Evolutionary conservation across 345 rosid species (phyloP).

Genomic region (Sonneratia alba): DNA sequence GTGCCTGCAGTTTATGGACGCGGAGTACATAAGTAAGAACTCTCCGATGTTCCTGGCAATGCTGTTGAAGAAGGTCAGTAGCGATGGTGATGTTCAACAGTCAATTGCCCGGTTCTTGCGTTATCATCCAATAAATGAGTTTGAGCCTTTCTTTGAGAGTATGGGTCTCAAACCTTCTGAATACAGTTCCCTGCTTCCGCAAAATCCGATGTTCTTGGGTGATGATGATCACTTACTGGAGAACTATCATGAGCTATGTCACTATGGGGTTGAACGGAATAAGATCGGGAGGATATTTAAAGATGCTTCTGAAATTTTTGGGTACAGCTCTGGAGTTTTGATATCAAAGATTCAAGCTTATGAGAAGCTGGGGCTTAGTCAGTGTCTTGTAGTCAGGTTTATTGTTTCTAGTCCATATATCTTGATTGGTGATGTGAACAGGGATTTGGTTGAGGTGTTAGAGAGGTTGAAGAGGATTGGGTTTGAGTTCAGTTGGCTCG

Average conservation of each 20-base stretch:
- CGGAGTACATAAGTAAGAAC: conserved; percentile 60
- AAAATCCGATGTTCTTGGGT: conserved; percentile 41
- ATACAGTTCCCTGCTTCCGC: conserved; percentile 32
- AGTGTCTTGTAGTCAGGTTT: conserved; percentile 29
- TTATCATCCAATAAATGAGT: conserved; percentile 77
- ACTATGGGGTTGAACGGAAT: conserved; percentile 46
- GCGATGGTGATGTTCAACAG: conserved; percentile 22
- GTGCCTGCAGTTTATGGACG: conserved; percentile 43
- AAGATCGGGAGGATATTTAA: conserved; percentile 51
- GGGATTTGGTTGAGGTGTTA: conserved; percentile 39
- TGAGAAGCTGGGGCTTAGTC: conserved; percentile 50
- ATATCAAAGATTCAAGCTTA: conserved; percentile 40
- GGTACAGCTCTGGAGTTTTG: conserved; percentile 40
- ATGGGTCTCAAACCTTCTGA: conserved; percentile 51
- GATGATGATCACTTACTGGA: conserved; percentile 54
- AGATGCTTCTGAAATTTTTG: conserved; percentile 48
- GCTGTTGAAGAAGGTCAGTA: conserved; percentile 29
- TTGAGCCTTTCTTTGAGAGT: conserved; percentile 84
- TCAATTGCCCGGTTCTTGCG: conserved; percentile 41
- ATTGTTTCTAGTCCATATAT: conserved; percentile 41
- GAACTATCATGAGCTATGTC: conserved; percentile 55
- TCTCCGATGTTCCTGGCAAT: conserved; percentile 39
- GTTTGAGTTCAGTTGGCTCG: conserved; percentile 41
- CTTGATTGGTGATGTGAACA: conserved; percentile 39
- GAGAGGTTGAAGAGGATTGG: conserved; percentile 36